Base-by-base conservation (phyloP, 495 filamentous ascomycete genomes). In the Penicillium egyptiacum region DNA sequence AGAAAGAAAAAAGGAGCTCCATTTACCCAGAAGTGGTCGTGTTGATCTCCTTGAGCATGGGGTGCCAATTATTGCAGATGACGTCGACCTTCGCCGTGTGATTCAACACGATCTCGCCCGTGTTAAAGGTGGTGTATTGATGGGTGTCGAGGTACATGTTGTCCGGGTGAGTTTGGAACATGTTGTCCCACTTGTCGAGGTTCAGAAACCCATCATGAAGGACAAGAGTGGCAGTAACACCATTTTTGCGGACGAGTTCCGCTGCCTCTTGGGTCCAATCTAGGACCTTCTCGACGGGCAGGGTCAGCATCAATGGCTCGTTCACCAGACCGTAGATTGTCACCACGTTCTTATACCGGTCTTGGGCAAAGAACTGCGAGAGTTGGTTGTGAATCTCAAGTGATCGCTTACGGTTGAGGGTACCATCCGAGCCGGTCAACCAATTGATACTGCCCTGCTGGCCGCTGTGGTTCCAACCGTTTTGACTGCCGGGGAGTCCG, bases 111-210 rank as follows among this genome's bases (percentile, higher is more conserved):
- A 95, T 88, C 70, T 90, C 86, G 46, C 79, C 82, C 14, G 77
- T 80, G 72, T 95, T 93, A 78, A 95, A 96, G 59, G 92, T 95
- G 50, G 89, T 86, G 66, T 96, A 96, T 66, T 95, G 92, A 75
- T 99, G 95, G 43, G 89, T 92, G 73, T 99, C 95, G 9, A 99
- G 81, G 17, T 96, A 78, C 62, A 93, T 74, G 53, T 70, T 58
- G 0, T 72, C 59, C 0, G 76, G 73, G 4, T 70, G 70, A 2
- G 77, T 77, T 59, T 81, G 75, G 40, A 92, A 80, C 75, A 79
- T 79, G 23, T 84, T 85, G 63, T 92, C 82, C 91, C 91, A 96
- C 60, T 91, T 90, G 42, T 69, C 70, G 10, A 96, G 76, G 5
- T 91, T 90, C 56, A 91, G 76, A 69, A 96, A 96, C 5, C 91